Conservation (phyloP, 140 eudicot genomes). For the Bidens hawaiensis region DNA sequence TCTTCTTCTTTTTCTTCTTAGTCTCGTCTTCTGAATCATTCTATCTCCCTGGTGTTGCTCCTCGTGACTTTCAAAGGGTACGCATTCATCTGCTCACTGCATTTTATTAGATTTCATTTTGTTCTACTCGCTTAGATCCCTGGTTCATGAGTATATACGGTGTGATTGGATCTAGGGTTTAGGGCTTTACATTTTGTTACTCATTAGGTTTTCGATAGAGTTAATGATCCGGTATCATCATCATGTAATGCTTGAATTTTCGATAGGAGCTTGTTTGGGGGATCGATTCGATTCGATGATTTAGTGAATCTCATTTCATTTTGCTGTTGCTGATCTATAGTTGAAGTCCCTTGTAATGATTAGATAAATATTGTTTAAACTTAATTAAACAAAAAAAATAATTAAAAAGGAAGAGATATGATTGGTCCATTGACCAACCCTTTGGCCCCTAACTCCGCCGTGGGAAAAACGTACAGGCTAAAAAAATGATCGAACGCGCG, state of each 20-base stretch:
- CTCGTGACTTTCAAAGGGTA: conserved; percentile 76
- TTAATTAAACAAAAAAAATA: no score
- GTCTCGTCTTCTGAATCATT: conserved; percentile 52
- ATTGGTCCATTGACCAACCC: no score
- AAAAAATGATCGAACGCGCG: no score
- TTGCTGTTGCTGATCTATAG: conserved; percentile 11
- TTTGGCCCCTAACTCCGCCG: no score
- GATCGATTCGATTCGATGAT: neutral
- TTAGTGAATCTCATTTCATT: conserved; percentile 3
- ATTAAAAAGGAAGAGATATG: no score
- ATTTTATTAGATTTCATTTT: neutral
- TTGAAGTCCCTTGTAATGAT: neutral
- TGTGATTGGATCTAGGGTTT: conserved; percentile 43
- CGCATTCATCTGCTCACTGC: neutral
- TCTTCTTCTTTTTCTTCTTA: conserved; percentile 26
- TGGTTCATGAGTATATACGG: conserved; percentile 19
- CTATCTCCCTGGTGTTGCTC: conserved; percentile 92
- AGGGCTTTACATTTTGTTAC: conserved; percentile 15
- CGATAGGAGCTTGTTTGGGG: conserved; percentile 1
- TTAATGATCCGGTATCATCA: neutral
- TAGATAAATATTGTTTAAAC: no score
- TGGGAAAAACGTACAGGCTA: no score
- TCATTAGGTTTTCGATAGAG: neutral
- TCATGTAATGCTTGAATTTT: neutral
- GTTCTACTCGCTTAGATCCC: conserved; percentile 31